These are phyloP conservation scores for Tothia fuscella DNA, from an alignment of 2,329 filamentous ascomycete genomes.

Conservation along the genomic window DNA sequence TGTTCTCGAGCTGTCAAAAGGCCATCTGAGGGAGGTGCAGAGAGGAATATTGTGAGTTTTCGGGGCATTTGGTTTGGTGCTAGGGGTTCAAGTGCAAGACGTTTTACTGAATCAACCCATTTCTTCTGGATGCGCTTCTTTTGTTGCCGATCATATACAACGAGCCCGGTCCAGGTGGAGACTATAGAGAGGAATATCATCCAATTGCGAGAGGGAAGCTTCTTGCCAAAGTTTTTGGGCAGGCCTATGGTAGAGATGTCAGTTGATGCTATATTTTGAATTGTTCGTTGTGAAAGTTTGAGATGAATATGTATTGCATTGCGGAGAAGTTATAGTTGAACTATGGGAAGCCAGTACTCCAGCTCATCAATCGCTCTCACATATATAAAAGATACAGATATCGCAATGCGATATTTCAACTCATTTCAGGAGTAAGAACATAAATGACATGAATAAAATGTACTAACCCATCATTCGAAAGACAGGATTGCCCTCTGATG, in stretches of 20 bases:
- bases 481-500: conserved; percentile 1
- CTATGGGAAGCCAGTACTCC: neutral
- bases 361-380: neutral
- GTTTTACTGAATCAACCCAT: conserved; percentile 76
- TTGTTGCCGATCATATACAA: conserved; percentile 87
- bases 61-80: conserved; percentile 62
- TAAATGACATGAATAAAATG: no score
- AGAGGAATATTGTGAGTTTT: conserved; percentile 74
- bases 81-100: conserved; percentile 69
- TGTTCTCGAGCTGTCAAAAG: conserved; percentile 80
- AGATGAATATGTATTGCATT: no score
- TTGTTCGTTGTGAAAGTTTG: no score
- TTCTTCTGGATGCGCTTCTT: conserved; percentile 75
- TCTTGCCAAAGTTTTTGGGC: conserved; percentile 68
- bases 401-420: no score
- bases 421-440: no score
- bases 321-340: neutral
- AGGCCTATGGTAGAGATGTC: conserved; percentile 48
- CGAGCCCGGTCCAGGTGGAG: conserved; percentile 62
- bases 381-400: neutral
- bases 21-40: conserved; percentile 76
- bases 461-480: conserved; percentile 9
- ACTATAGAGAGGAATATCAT: conserved; percentile 82
- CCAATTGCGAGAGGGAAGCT: conserved; percentile 93
- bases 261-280: neutral